Percentiles rank a stretch among this genome's conserved stretches.
These are phyloP conservation scores for Pontederia paniculata DNA, from an alignment of 176 grass and related monocot species.

Conservation along the genomic window DNA sequence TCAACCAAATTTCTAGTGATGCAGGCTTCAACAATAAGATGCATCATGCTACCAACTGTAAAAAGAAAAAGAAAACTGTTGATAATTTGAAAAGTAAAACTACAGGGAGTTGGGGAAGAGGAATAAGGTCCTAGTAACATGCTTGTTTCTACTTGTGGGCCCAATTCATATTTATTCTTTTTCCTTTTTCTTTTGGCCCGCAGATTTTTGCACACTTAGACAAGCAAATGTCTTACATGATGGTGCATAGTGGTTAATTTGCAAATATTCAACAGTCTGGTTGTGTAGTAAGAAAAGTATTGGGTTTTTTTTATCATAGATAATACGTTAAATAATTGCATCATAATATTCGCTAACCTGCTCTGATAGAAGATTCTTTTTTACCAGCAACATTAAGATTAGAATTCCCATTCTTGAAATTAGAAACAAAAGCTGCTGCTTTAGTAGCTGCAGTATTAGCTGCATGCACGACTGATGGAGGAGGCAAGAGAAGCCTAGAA, in stretches of 20 bases:
- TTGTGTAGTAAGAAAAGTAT: too few relatives aligned
- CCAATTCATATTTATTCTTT: too few relatives aligned
- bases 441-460: constrained; percentile 87
- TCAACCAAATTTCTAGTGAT: constrained; percentile 92
- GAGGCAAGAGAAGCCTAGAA: constrained; percentile 71
- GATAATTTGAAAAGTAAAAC: not conserved
- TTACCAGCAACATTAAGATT: constrained; percentile 35
- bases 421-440: constrained; percentile 61
- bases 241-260: too few relatives aligned
- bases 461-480: constrained; percentile 58
- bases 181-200: too few relatives aligned
- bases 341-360: constrained; percentile 28
- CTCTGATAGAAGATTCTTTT: constrained; percentile 39
- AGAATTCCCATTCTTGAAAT: constrained; percentile 25
- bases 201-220: too few relatives aligned
- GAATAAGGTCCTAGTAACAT: too few relatives aligned
- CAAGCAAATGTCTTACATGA: too few relatives aligned
- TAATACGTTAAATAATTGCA: too few relatives aligned
- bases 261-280: too few relatives aligned
- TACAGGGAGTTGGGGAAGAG: not conserved
- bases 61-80: constrained; percentile 8
- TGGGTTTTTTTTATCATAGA: too few relatives aligned
- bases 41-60: constrained; percentile 84
- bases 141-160: too few relatives aligned
- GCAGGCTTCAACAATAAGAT: constrained; percentile 95